Conservation (phyloP, 2,329 filamentous ascomycete species). For the Penicillium sp. region DNA sequence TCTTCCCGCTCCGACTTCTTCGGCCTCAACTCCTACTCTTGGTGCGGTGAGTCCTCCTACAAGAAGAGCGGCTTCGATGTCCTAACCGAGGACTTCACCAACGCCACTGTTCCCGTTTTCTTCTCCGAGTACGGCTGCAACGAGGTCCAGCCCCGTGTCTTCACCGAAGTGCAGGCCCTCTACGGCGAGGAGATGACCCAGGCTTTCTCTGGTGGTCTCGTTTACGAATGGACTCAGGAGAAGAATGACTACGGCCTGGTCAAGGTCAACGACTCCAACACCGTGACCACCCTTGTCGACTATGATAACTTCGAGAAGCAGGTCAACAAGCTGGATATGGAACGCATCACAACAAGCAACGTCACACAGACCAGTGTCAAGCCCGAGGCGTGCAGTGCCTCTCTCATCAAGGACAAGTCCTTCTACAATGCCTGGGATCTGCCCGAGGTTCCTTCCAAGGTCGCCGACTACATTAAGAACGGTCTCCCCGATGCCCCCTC, state of each 20-base stretch:
- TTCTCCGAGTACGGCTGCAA: slow-evolving; percentile 69
- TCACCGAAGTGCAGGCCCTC: slow-evolving; percentile 59
- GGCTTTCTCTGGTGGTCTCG: slow-evolving; percentile 57
- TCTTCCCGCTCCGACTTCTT: slow-evolving; percentile 61
- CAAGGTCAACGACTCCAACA: slow-evolving; percentile 56
- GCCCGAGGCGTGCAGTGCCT: slow-evolving; percentile 62
- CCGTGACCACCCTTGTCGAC: slow-evolving; percentile 59
- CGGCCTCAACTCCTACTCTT: slow-evolving; percentile 66
- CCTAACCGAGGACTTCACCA: slow-evolving; percentile 57
- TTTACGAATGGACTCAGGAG: slow-evolving; percentile 52
- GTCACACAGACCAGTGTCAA: slow-evolving; percentile 53
- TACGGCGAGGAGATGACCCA: slow-evolving; percentile 60
- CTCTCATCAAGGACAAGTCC: slow-evolving; percentile 62
- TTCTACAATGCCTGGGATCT: slow-evolving; percentile 81
- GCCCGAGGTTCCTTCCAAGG: slow-evolving; percentile 65
- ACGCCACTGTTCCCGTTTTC: slow-evolving; percentile 60
- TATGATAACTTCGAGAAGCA: slow-evolving; percentile 72
- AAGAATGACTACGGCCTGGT: slow-evolving; percentile 57
- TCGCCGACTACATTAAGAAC: slow-evolving; percentile 69
- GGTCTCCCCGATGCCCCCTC: slow-evolving; percentile 65
- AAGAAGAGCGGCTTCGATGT: slow-evolving; percentile 54
- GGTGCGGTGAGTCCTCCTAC: slow-evolving; percentile 61
- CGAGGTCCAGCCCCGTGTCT: slow-evolving; percentile 54
- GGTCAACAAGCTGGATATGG: slow-evolving; percentile 72
- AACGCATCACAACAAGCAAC: slow-evolving; percentile 62